A percentile compares a stretch with the other conserved stretches of the same genome.
These are phyloP conservation scores for Leccinum ochraceum DNA, from an alignment of 768 basidiomycete species.

Conservation along the genomic window DNA sequence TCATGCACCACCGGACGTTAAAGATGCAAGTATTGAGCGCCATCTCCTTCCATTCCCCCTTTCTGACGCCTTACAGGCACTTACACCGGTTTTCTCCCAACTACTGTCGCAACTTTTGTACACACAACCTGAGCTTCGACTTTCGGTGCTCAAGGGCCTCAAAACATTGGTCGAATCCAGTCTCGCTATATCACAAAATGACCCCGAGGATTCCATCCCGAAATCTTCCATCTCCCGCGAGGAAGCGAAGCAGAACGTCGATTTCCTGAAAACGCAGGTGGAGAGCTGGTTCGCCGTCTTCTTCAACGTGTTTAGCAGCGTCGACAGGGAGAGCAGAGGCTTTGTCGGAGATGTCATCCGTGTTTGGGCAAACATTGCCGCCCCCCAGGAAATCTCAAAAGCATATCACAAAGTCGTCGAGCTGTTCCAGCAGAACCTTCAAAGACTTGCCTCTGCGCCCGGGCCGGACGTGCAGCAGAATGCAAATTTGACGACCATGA, in stretches of 20 bases:
- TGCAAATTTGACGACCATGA: slow-evolving; percentile 55
- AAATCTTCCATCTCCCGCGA: slow-evolving; percentile 46
- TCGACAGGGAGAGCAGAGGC: slow-evolving; percentile 69
- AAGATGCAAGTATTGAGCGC: slow-evolving; percentile 47
- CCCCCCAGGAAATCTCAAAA: slow-evolving; percentile 73
- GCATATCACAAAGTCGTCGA: slow-evolving; percentile 79
- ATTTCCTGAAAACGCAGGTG: slow-evolving; percentile 71
- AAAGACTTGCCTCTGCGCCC: slow-evolving; percentile 35
- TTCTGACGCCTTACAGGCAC: slow-evolving; percentile 47
- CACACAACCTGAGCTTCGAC: slow-evolving; percentile 79
- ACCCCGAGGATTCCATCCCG: slow-evolving; percentile 29
- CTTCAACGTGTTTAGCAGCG: slow-evolving; percentile 94
- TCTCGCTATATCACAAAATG: slow-evolving; percentile 44
- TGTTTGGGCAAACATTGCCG: slow-evolving; percentile 83
- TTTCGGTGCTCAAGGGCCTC: slow-evolving; percentile 79
- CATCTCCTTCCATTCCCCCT: background rate
- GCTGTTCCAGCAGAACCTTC: slow-evolving; percentile 67
- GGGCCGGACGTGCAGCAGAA: slow-evolving; percentile 32
- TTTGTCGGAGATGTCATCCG: slow-evolving; percentile 87
- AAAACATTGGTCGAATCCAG: slow-evolving; percentile 84
- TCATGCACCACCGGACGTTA: slow-evolving; percentile 73
- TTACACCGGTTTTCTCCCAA: slow-evolving; percentile 78
- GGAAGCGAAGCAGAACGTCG: slow-evolving; percentile 66
- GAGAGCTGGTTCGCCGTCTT: slow-evolving; percentile 95
- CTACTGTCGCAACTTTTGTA: slow-evolving; percentile 95